Percentiles rank a stretch among this genome's conserved stretches.
Evolutionary conservation across 495 filamentous ascomycete species (phyloP).

Genomic region (Aspergillus ellipticus): DNA sequence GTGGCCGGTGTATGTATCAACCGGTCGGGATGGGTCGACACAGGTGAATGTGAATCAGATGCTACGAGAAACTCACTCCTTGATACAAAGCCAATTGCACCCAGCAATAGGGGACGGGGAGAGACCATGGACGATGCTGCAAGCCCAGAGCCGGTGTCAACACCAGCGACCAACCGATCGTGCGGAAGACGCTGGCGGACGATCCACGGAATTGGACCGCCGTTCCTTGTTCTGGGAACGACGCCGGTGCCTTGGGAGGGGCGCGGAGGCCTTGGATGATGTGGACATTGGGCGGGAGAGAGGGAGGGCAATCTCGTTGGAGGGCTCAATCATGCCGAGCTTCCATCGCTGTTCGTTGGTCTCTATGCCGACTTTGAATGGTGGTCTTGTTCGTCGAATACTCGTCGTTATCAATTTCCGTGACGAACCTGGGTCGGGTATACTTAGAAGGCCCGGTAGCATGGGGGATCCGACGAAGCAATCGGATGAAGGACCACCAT

Average conservation of each 20-base stretch:
- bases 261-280: neutral
- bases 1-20: neutral
- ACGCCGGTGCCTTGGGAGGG: conserved; percentile 11
- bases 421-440: neutral
- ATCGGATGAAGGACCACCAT: too few relatives aligned
- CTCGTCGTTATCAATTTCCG: neutral
- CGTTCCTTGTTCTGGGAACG: conserved; percentile 21
- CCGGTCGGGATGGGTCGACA: neutral
- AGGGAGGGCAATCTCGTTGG: neutral
- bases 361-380: too few relatives aligned
- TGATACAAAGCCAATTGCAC: too few relatives aligned
- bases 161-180: conserved; percentile 17
- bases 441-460: too few relatives aligned
- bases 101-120: conserved; percentile 7
- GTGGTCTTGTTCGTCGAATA: neutral
- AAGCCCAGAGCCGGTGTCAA: conserved; percentile 15
- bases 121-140: too few relatives aligned
- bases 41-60: neutral
- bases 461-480: too few relatives aligned
- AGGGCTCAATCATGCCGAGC: neutral
- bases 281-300: neutral
- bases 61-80: too few relatives aligned
- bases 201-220: conserved; percentile 24
- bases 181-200: conserved; percentile 12
- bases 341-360: neutral